A percentile compares a stretch with the other conserved stretches of the same genome.
Evolutionary conservation across 257 asterid genomes (phyloP).

Genomic region (Rehmannia glutinosa): DNA sequence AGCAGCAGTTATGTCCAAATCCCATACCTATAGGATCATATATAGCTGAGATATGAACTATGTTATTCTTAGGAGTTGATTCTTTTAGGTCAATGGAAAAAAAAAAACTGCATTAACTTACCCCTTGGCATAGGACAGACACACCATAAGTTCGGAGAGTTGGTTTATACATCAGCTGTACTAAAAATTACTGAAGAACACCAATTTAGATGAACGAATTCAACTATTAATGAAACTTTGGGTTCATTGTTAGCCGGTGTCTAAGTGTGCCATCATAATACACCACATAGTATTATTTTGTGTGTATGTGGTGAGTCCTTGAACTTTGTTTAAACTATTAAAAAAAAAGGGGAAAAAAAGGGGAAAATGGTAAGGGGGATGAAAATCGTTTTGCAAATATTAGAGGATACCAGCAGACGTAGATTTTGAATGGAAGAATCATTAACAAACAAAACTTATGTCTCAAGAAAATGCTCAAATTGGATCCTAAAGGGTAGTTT

Average conservation of each 20-base stretch:
- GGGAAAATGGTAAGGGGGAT: too few relatives aligned
- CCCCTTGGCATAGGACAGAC: not conserved
- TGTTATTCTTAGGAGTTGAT: slow-evolving; percentile 7
- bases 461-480: too few relatives aligned
- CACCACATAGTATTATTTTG: not conserved
- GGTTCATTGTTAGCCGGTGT: too few relatives aligned
- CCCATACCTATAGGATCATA: slow-evolving; percentile 3
- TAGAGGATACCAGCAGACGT: too few relatives aligned
- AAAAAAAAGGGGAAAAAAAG: too few relatives aligned
- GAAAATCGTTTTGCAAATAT: too few relatives aligned
- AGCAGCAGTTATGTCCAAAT: not conserved
- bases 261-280: too few relatives aligned
- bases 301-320: too few relatives aligned
- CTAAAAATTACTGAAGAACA: not conserved
- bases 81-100: slow-evolving; percentile 9
- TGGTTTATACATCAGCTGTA: not conserved
- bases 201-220: not conserved
- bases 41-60: not conserved
- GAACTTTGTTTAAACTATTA: too few relatives aligned
- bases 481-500: too few relatives aligned
- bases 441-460: too few relatives aligned
- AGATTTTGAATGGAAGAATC: too few relatives aligned
- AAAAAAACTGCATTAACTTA: not conserved
- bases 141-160: not conserved
- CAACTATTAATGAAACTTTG: not conserved